A percentile compares a stretch with the other conserved stretches of the same genome.
phyloP scores from a whole-genome alignment of 2,329 filamentous ascomycete genomes.

The Aquanectria penicillioides region DNA sequence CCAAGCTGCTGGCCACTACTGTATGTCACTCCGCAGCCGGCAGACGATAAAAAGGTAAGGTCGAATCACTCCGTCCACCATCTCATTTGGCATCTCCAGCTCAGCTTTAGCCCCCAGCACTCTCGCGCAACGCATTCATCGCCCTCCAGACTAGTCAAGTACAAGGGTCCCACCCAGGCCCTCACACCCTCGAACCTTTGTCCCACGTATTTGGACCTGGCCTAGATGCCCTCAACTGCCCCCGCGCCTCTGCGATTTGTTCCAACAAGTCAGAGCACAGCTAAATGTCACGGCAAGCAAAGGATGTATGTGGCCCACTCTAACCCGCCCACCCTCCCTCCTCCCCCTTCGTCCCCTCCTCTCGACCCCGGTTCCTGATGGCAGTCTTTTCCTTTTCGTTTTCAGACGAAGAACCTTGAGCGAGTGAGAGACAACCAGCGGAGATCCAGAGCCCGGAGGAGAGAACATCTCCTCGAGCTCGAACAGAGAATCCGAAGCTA shows the following conservation, averaged over 20 bases:
- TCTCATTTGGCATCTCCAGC: slow-evolving; percentile 7
- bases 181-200: slow-evolving; percentile 19
- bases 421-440: slow-evolving; percentile 82
- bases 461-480: slow-evolving; percentile 77
- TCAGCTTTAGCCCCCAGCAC: slow-evolving; percentile 6
- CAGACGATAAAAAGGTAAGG: slow-evolving; percentile 18
- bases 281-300: slow-evolving; percentile 46
- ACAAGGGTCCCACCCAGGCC: background rate
- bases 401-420: slow-evolving; percentile 52
- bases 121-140: slow-evolving; percentile 8
- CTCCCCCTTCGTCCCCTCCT: slow-evolving; percentile 8
- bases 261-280: slow-evolving; percentile 33
- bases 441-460: slow-evolving; percentile 77
- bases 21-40: slow-evolving; percentile 5
- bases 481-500: slow-evolving; percentile 69
- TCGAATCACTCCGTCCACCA: slow-evolving; percentile 9
- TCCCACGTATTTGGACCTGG: slow-evolving; percentile 24
- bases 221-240: slow-evolving; percentile 35
- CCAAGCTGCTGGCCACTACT: slow-evolving; percentile 12
- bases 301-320: slow-evolving; percentile 38
- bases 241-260: slow-evolving; percentile 22
- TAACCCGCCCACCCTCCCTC: slow-evolving; percentile 9
- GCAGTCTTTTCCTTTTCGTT: slow-evolving; percentile 21
- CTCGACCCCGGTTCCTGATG: slow-evolving; percentile 29
- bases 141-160: background rate